A percentile compares a stretch with the other conserved stretches of the same genome.
Conservation (phyloP, 2,329 filamentous ascomycete species). For the Colletotrichum graminicola region DNA sequence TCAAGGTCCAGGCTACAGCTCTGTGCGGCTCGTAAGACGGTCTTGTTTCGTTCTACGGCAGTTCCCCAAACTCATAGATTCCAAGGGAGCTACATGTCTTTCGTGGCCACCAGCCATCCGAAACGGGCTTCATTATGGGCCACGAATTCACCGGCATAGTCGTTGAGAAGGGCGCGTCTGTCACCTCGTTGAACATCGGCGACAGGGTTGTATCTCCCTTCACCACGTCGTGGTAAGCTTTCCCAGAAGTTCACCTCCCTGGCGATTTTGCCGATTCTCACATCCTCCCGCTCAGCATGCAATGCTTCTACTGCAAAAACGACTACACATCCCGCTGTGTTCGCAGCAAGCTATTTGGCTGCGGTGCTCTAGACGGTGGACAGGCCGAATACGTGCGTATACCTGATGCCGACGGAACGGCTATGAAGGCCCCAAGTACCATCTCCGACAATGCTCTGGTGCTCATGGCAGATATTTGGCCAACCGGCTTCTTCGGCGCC, state of each 20-base stretch:
- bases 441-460: slow-evolving; percentile 82
- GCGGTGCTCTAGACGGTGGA: slow-evolving; percentile 75
- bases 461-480: slow-evolving; percentile 94
- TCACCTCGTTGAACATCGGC: slow-evolving; percentile 77
- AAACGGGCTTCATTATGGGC: slow-evolving; percentile 76
- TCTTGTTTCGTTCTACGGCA: slow-evolving; percentile 42
- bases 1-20: slow-evolving; percentile 86
- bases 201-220: slow-evolving; percentile 88
- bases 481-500: slow-evolving; percentile 86
- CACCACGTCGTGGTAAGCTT: slow-evolving; percentile 78
- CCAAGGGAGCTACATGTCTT: slow-evolving; percentile 86
- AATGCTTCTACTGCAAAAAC: slow-evolving; percentile 87
- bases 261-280: slow-evolving; percentile 17
- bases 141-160: slow-evolving; percentile 90
- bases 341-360: slow-evolving; percentile 78
- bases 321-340: slow-evolving; percentile 83
- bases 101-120: slow-evolving; percentile 81
- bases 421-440: slow-evolving; percentile 75
- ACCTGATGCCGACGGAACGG: slow-evolving; percentile 83
- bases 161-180: slow-evolving; percentile 73
- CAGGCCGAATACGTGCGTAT: slow-evolving; percentile 88
- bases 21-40: slow-evolving; percentile 83
- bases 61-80: slow-evolving; percentile 23
- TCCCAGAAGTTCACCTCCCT: background rate
- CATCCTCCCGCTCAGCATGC: slow-evolving; percentile 58